These are phyloP conservation scores for Pleurotus pulmonarius DNA, from an alignment of 768 basidiomycete genomes.

Conservation along the genomic window DNA sequence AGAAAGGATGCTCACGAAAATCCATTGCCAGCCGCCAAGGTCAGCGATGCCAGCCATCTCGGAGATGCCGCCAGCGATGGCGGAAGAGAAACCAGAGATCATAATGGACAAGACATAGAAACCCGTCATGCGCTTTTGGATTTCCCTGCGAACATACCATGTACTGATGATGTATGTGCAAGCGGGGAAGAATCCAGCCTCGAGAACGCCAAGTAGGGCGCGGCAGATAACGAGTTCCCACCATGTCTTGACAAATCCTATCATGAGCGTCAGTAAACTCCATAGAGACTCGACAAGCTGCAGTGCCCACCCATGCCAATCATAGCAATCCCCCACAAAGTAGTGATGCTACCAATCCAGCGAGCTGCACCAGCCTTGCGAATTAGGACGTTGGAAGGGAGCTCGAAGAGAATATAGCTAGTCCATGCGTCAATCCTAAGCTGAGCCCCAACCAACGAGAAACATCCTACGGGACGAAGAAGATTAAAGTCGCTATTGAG, in stretches of 20 bases:
- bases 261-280: not conserved
- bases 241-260: conserved; percentile 38
- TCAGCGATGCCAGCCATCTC: conserved; percentile 18
- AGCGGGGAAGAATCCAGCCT: conserved; percentile 64
- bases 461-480: conserved; percentile 41
- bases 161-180: conserved; percentile 18
- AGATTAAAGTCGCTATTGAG: conserved; percentile 38
- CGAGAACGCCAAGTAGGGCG: conserved; percentile 62
- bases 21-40: conserved; percentile 34
- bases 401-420: conserved; percentile 27
- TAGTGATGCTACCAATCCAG: conserved; percentile 35
- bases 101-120: conserved; percentile 19
- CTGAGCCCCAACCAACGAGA: conserved; percentile 23
- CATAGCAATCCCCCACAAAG: conserved; percentile 41
- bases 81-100: conserved; percentile 22
- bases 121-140: conserved; percentile 19
- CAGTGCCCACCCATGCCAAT: conserved; percentile 29
- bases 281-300: not conserved
- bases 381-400: conserved; percentile 41
- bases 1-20: conserved; percentile 24
- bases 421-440: not conserved
- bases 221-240: conserved; percentile 35
- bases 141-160: conserved; percentile 21
- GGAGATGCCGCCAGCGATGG: conserved; percentile 17
- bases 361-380: conserved; percentile 39